These are phyloP conservation scores for Diospyros kaki DNA, from an alignment of 148 eudicot species.

Conservation along the genomic window DNA sequence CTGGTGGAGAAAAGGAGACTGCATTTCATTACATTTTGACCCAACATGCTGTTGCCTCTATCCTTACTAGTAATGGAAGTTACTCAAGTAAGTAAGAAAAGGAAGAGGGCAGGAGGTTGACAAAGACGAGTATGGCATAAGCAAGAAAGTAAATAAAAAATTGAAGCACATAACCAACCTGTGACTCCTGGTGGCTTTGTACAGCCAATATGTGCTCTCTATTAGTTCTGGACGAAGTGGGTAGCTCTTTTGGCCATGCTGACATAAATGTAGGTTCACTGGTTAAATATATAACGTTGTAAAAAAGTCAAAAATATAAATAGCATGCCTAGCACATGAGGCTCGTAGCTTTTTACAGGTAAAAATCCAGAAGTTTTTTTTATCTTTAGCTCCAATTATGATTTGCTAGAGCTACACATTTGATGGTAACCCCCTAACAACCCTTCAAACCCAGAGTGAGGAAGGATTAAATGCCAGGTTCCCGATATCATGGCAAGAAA, in stretches of 20 bases:
- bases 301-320: not conserved
- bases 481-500: not conserved
- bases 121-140: not conserved
- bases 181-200: conserved; percentile 94
- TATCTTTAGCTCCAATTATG: not conserved
- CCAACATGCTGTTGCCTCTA: too few relatives aligned
- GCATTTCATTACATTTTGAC: not conserved
- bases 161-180: conserved; percentile 48
- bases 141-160: not conserved
- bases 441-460: not conserved
- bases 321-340: too few relatives aligned
- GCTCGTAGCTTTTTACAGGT: not conserved
- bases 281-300: conserved; percentile 3
- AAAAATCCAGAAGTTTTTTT: not conserved
- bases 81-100: not conserved
- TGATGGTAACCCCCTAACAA: not conserved
- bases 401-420: not conserved
- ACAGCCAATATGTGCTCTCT: conserved; percentile 99
- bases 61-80: not conserved
- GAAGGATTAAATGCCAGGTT: not conserved
- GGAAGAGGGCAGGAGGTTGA: not conserved
- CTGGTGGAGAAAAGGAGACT: not conserved
- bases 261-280: conserved; percentile 23
- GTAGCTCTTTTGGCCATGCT: conserved; percentile 98
- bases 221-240: conserved; percentile 95